Conservation (phyloP, 768 basidiomycete genomes). For the Russula emetica region DNA sequence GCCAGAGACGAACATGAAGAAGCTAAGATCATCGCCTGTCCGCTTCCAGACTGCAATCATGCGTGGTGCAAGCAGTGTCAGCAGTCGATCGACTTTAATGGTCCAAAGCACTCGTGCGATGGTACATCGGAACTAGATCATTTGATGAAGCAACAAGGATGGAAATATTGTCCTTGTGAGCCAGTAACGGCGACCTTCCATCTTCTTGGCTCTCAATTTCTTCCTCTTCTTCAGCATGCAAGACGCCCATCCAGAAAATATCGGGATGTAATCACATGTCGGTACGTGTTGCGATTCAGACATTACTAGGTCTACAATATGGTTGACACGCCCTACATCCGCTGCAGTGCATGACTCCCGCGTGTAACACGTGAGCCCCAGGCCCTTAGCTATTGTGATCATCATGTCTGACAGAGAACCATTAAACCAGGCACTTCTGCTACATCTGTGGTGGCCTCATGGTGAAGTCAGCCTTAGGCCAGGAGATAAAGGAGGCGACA, state of each 20-base stretch:
- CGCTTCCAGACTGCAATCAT: conserved; percentile 32
- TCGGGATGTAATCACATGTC: conserved; percentile 59
- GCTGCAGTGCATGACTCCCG: conserved; percentile 49
- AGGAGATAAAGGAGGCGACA: conserved; percentile 34
- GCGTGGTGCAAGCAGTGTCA: conserved; percentile 37
- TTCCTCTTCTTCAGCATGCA: conserved; percentile 37
- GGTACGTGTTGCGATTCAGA: conserved; percentile 35
- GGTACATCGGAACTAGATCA: conserved; percentile 34
- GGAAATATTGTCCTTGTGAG: conserved; percentile 37
- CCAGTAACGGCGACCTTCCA: no score
- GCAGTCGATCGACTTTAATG: conserved; percentile 28
- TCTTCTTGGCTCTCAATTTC: not conserved
- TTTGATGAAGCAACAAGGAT: conserved; percentile 33
- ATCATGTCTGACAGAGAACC: not conserved
- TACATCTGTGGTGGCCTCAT: conserved; percentile 49
- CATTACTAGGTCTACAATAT: not conserved
- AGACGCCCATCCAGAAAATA: conserved; percentile 48
- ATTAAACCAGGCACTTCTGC: conserved; percentile 44
- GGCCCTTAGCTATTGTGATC: not conserved
- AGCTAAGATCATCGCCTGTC: conserved; percentile 31
- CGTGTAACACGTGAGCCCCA: conserved; percentile 44
- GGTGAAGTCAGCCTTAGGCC: conserved; percentile 37
- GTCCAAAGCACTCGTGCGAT: conserved; percentile 34
- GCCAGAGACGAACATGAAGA: conserved; percentile 32
- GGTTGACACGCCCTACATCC: not conserved